Percentiles rank a stretch among this genome's conserved stretches.
Evolutionary conservation across 768 basidiomycete genomes (phyloP).

Genomic region (Collybia mongolica): DNA sequence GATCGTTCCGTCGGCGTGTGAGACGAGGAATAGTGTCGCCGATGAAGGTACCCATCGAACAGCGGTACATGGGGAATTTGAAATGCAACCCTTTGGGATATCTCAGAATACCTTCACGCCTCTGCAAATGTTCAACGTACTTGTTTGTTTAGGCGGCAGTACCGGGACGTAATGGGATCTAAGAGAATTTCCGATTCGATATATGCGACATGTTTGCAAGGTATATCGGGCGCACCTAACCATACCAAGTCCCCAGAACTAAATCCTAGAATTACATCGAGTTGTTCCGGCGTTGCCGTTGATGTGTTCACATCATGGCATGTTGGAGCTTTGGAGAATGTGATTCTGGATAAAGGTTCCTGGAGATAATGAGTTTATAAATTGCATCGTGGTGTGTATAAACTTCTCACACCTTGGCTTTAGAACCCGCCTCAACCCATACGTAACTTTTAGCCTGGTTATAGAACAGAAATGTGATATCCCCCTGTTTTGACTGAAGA

Average conservation of each 20-base stretch:
- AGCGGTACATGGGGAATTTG: constrained; percentile 82
- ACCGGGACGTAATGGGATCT: constrained; percentile 82
- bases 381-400: constrained; percentile 3
- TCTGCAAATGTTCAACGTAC: constrained; percentile 31
- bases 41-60: constrained; percentile 87
- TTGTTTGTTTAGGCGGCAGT: constrained; percentile 87
- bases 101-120: constrained; percentile 2
- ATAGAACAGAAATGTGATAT: constrained; percentile 83
- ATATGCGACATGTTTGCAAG: neutral
- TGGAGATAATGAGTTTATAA: constrained; percentile 25
- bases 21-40: constrained; percentile 77
- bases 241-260: constrained; percentile 93
- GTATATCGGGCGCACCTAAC: constrained; percentile 61
- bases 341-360: constrained; percentile 86
- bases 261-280: constrained; percentile 93
- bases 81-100: constrained; percentile 65
- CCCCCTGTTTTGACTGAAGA: constrained; percentile 80
- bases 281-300: constrained; percentile 73
- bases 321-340: constrained; percentile 85
- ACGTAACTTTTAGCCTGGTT: constrained; percentile 82
- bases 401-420: constrained; percentile 62
- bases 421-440: constrained; percentile 86
- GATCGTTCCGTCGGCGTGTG: constrained; percentile 87
- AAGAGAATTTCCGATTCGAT: constrained; percentile 6
- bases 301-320: constrained; percentile 85